phyloP scores from a whole-genome alignment of 2,329 filamentous ascomycete genomes.

The Zasmidium angulare region DNA sequence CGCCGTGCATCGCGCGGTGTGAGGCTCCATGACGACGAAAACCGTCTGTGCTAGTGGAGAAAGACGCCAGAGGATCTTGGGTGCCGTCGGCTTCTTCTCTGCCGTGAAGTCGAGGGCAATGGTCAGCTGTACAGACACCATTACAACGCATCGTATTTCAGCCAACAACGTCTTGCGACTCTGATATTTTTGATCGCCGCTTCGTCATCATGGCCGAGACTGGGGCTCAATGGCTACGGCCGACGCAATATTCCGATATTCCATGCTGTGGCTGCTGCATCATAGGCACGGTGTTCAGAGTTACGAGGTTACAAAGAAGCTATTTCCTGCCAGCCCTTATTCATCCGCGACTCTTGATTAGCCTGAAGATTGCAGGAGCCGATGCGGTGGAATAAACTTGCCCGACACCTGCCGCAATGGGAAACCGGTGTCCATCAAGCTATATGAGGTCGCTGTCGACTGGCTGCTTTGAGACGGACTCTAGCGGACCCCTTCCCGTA shows the following conservation, averaged over 20 bases:
- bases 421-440: neutral
- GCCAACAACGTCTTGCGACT: too few species aligned
- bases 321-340: neutral
- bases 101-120: conserved; percentile 39
- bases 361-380: neutral
- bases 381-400: neutral
- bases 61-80: conserved; percentile 38
- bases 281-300: neutral
- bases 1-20: conserved; percentile 29
- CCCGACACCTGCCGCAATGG: neutral
- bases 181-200: neutral
- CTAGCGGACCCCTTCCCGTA: neutral
- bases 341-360: neutral
- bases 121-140: conserved; percentile 36
- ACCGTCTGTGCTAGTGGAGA: conserved; percentile 42
- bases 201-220: too few species aligned
- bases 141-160: too few species aligned
- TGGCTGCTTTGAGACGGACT: neutral
- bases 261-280: neutral
- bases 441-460: neutral
- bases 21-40: conserved; percentile 43
- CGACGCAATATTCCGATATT: neutral
- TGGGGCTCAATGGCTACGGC: neutral
- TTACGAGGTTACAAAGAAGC: neutral
- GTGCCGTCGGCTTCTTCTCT: conserved; percentile 37